These are phyloP conservation scores for Solanum tarapatanum DNA, from an alignment of 257 asterid species.

Conservation along the genomic window DNA sequence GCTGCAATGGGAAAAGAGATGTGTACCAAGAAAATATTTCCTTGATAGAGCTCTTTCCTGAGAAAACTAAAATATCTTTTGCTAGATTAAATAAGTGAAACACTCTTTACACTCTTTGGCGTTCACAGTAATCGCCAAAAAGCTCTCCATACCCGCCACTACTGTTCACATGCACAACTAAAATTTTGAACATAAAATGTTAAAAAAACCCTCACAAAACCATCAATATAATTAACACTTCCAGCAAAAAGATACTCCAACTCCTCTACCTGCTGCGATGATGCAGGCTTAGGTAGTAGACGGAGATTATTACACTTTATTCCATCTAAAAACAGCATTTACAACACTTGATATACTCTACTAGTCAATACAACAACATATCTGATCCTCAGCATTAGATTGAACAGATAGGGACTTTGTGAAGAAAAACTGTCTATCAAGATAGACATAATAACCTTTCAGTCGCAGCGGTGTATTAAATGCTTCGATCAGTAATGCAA, in stretches of 20 bases:
- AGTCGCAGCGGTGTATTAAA: not conserved
- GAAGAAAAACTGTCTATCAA: not conserved
- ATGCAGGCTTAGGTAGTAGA: not conserved
- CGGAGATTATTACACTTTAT: not conserved
- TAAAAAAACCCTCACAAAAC: not conserved
- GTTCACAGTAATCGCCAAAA: not conserved
- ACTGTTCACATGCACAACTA: not conserved
- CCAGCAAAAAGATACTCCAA: not conserved
- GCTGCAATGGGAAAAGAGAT: not conserved
- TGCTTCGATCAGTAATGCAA: slow-evolving; percentile 8
- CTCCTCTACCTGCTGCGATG: not conserved
- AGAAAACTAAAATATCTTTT: not conserved
- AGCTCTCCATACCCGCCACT: not conserved
- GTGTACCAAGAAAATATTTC: not conserved
- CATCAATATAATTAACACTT: not conserved
- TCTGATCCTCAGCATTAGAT: not conserved
- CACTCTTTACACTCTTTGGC: not conserved
- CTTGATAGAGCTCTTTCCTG: not conserved
- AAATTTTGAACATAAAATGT: not conserved
- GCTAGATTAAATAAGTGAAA: not conserved
- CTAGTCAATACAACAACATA: slow-evolving; percentile 1
- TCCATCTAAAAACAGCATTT: not conserved
- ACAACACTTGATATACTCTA: not conserved
- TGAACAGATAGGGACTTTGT: not conserved
- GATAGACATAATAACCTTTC: not conserved